Conservation (phyloP, 768 basidiomycete genomes). For the Panaeolus papilionaceus region DNA sequence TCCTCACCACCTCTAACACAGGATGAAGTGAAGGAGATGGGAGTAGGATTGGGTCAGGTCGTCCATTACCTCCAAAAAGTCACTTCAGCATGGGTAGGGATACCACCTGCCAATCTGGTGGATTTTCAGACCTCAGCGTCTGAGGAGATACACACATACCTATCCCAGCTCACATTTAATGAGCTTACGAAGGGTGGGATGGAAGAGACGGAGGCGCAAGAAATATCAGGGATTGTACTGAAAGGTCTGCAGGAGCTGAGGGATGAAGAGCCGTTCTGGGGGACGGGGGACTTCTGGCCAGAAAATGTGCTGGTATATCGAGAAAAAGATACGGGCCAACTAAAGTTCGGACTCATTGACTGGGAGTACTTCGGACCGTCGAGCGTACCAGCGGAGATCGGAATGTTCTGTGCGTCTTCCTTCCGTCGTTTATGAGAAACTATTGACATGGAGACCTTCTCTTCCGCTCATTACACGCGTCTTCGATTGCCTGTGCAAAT, state of each 20-base stretch:
- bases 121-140: neutral
- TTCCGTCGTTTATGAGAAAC: conserved; percentile 1
- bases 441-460: neutral
- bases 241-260: neutral
- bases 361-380: conserved; percentile 42
- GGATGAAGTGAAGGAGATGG: neutral
- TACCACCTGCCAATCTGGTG: neutral
- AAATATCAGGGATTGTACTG: neutral
- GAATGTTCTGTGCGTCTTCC: conserved; percentile 37
- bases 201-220: neutral
- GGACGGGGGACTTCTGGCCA: conserved; percentile 42
- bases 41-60: neutral
- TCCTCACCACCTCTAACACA: neutral
- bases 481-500: neutral
- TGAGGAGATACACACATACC: neutral
- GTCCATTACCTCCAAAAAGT: neutral
- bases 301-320: conserved; percentile 35
- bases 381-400: conserved; percentile 35
- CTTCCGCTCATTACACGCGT: neutral
- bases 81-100: neutral
- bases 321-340: conserved; percentile 15
- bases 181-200: neutral
- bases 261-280: conserved; percentile 30
- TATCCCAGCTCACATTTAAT: neutral
- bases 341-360: conserved; percentile 34